These are phyloP conservation scores for Pseudozyma pruni DNA, from an alignment of 1,284 basidiomycete genomes.

Conservation along the genomic window DNA sequence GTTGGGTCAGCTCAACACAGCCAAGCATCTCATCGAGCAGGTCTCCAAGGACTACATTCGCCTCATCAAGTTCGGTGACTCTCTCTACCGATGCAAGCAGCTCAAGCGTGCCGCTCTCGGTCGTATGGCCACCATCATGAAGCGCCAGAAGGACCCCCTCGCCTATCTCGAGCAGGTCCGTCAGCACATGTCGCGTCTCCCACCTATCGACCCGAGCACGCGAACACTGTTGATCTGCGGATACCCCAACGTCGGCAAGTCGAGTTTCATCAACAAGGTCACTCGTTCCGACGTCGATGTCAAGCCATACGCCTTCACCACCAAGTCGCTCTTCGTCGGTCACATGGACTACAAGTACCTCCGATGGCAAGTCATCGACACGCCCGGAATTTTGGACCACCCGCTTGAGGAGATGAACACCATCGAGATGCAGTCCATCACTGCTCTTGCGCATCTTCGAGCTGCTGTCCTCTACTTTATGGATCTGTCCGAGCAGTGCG, in stretches of 20 bases:
- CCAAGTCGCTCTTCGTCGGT: conserved; percentile 67
- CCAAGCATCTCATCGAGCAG: conserved; percentile 66
- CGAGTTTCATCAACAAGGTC: conserved; percentile 68
- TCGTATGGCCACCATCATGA: conserved; percentile 68
- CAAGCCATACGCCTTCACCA: conserved; percentile 68
- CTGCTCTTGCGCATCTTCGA: conserved; percentile 66
- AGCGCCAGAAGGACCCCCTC: conserved; percentile 66
- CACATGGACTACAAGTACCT: conserved; percentile 69
- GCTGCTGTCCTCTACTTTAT: conserved; percentile 67
- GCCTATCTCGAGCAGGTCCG: conserved; percentile 68
- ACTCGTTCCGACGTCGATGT: conserved; percentile 67
- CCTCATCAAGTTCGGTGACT: conserved; percentile 67
- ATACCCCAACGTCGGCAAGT: conserved; percentile 68
- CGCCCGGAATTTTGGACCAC: conserved; percentile 67
- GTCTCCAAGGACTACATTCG: conserved; percentile 68
- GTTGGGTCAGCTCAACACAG: conserved; percentile 67
- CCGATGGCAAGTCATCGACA: conserved; percentile 68
- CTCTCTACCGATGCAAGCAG: conserved; percentile 67
- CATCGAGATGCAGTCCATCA: conserved; percentile 68
- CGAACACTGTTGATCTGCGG: conserved; percentile 66
- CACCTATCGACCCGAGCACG: conserved; percentile 65
- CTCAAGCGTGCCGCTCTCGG: conserved; percentile 67
- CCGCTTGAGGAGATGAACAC: conserved; percentile 68
- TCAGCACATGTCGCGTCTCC: conserved; percentile 68
- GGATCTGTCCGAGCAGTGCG: conserved; percentile 67